A percentile compares a stretch with the other conserved stretches of the same genome.
Conservation (phyloP, 331 rosid species). For the Arachis monticola region DNA sequence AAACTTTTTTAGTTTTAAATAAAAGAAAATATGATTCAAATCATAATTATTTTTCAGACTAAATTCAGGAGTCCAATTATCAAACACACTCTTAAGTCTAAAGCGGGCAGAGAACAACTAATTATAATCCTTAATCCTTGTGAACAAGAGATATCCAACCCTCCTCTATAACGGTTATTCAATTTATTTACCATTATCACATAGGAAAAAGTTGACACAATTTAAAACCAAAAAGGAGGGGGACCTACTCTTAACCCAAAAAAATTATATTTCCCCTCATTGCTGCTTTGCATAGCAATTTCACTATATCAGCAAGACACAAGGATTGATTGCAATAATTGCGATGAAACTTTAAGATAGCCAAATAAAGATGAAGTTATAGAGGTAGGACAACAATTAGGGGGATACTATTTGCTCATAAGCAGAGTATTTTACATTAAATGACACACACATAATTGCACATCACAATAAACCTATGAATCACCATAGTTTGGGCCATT, state of each 20-base stretch:
- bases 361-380: neutral
- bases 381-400: neutral
- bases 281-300: neutral
- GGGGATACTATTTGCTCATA: constrained; percentile 29
- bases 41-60: neutral
- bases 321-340: neutral
- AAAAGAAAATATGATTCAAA: too few species aligned
- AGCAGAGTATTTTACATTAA: constrained; percentile 25
- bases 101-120: constrained; percentile 2
- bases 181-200: neutral
- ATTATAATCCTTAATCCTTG: too few species aligned
- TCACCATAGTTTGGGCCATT: constrained; percentile 39
- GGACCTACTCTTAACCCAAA: neutral
- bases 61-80: constrained; percentile 8
- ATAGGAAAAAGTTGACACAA: neutral
- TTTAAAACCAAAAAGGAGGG: neutral
- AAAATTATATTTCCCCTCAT: neutral
- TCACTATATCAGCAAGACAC: neutral
- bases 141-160: neutral
- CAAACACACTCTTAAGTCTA: neutral
- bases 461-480: constrained; percentile 36
- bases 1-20: too few species aligned
- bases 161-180: neutral
- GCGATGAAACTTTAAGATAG: constrained; percentile 14
- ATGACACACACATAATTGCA: constrained; percentile 36